Evolutionary conservation across 768 basidiomycete species (phyloP), one percentile per base, ranked within the genome.

Genomic region (Mycena amicta): DNA sequence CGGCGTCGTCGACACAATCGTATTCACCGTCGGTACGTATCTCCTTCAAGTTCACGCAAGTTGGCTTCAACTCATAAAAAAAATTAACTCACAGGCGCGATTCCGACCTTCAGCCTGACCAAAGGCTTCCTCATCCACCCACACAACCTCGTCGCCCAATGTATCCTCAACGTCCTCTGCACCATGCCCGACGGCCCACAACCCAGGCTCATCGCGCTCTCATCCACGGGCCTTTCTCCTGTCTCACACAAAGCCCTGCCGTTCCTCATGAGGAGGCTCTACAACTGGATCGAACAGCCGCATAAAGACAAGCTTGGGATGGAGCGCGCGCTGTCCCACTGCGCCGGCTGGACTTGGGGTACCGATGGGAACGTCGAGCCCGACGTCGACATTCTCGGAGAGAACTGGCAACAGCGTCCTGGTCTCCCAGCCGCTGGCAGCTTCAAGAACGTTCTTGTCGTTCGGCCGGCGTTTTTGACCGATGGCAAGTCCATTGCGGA

Each of bases 231-330:
- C 4, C 54, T 86, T 18, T 85, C 80, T 0, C 74, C 68, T 3
- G 43, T 69, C 5, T 78, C 83, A 4, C 80, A 80, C 59, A 61
- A 68, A 0, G 61, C 68, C 3, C 72, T 88, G 0, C 88, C 88
- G 0, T 49, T 81, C 29, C 68, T 72, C 3, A 60, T 86, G 28
- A 81, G 79, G 60, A 76, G 77, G 0, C 0, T 90, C 0, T 89
- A 88, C 66, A 59, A 66, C 60, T 39, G 81, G 31, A 70, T 89
- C 50, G 39, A 68, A 3, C 57, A 30, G 2, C 82, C 86, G 3
- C 87, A 87, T 66, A 74, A 67, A 27, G 88, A 91, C 70, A 92
- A 90, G 70, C 43, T 84, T 47, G 86, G 83, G 6, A 70, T 73
- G 37, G 89, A 91, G 70, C 74, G 82, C 25, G 68, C 80, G 2